phyloP scores from a whole-genome alignment of 2,329 filamentous ascomycete species.

The Boeremia exigua region DNA sequence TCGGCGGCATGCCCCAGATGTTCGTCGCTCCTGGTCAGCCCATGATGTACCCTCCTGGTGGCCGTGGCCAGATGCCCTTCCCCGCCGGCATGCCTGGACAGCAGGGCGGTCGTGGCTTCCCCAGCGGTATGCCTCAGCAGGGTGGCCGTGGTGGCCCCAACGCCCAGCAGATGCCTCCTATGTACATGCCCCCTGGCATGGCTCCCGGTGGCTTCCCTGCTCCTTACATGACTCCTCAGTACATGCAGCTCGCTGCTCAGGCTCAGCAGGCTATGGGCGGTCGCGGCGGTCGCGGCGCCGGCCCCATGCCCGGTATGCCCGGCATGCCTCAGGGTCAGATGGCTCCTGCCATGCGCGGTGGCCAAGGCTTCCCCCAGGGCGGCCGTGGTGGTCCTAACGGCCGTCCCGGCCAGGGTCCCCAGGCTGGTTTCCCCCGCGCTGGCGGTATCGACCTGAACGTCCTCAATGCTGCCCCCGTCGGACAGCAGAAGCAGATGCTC shows the following conservation, averaged over 20 bases:
- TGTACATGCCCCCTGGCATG: conserved; percentile 76
- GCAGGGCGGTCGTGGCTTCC: conserved; percentile 85
- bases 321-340: conserved; percentile 75
- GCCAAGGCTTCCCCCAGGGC: conserved; percentile 49
- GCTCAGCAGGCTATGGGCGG: conserved; percentile 62
- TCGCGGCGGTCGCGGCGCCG: conserved; percentile 66
- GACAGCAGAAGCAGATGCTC: conserved; percentile 97
- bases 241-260: conserved; percentile 80
- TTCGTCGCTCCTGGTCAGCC: conserved; percentile 89
- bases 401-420: conserved; percentile 40
- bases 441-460: conserved; percentile 58
- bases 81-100: conserved; percentile 68
- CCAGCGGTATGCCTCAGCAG: conserved; percentile 78
- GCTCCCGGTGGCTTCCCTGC: conserved; percentile 73
- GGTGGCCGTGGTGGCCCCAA: conserved; percentile 82
- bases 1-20: conserved; percentile 68
- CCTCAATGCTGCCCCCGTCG: conserved; percentile 61
- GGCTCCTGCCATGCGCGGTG: conserved; percentile 54
- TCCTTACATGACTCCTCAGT: conserved; percentile 77
- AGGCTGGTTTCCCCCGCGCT: conserved; percentile 42
- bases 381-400: conserved; percentile 43
- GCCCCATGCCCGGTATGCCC: conserved; percentile 66
- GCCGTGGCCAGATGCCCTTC: conserved; percentile 68
- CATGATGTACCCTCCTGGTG: conserved; percentile 63
- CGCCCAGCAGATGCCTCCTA: conserved; percentile 81